Base-by-base conservation (phyloP, 305 asterid species). In the Fraxinus xanthoxyloides region DNA sequence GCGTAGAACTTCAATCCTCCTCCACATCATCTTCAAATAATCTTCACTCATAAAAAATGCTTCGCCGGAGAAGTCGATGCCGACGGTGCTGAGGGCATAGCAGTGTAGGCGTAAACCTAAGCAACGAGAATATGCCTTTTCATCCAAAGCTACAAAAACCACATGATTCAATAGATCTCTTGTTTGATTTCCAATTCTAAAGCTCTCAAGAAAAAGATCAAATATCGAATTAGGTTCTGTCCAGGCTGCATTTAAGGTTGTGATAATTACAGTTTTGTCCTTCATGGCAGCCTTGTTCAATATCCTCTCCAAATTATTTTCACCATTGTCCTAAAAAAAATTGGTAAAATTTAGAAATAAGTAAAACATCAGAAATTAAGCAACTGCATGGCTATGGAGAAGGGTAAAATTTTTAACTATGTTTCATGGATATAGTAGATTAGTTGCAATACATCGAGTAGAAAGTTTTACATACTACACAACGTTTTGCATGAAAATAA, bases 211-310 rank as follows among this genome's bases (percentile, higher is more conserved):
- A 72, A 91, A 91, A 0, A 89, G 87, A 77, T 89, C 91, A 73
- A 91, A 89, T 9, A 89, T 74, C 10, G 92, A 86, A 54, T 87
- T 79, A 1, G 92, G 91, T 32, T 85, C 86, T 2, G 89, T 79
- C 94, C 94, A 91, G 19, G 92, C 92, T 1, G 87, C 88, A n/a
- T 91, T 91, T 54, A 91, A 74, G 0, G 94, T 88, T 0, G 92
- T 89, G 77, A 91, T 85, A 82, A 91, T 91, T 78, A 91, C 94
- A 5, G 92, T 89, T 84, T 80, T 87, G 21, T 91, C 87, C 21
- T 75, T 75, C 91, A 86, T 89, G 10, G 82, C 86, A 77, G 94
- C 94, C 46, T 40, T 72, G 32, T 80, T 80, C 79, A 90, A 35
- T 10, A 63, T 77, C 8, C 76, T 51, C 83, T 76, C 86, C 84